These are phyloP conservation scores for Dictyophora rubrovolvata DNA, from an alignment of 768 basidiomycete species.

Conservation along the genomic window DNA sequence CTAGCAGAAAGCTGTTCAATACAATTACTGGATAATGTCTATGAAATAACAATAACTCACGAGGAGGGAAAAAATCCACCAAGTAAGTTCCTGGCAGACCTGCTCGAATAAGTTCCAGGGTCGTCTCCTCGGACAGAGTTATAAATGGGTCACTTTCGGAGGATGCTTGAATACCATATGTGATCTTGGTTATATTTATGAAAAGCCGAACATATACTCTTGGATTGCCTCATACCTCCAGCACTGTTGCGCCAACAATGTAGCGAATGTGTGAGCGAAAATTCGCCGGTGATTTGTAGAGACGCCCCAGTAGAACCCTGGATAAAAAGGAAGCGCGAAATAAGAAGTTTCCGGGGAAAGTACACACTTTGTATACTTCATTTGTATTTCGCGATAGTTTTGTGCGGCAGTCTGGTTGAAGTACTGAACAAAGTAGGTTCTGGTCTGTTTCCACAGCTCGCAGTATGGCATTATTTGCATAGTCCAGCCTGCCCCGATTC, in stretches of 20 bases:
- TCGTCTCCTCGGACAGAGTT: conserved; percentile 8
- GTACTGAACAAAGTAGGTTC: conserved; percentile 42
- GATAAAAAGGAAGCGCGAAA: neutral
- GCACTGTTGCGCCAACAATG: neutral
- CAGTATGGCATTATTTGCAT: conserved; percentile 48
- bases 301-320: neutral
- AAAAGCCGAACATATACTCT: no score
- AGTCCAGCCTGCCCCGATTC: conserved; percentile 29
- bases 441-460: conserved; percentile 25
- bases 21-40: neutral
- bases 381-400: conserved; percentile 35
- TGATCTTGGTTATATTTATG: no score
- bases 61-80: conserved; percentile 8
- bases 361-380: conserved; percentile 32
- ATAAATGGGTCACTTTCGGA: conserved; percentile 11
- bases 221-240: neutral
- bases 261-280: neutral
- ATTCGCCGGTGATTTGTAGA: conserved; percentile 1
- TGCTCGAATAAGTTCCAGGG: neutral
- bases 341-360: neutral
- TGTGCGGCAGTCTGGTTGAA: conserved; percentile 35
- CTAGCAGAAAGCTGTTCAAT: neutral
- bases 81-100: conserved; percentile 6
- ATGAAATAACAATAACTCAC: conserved; percentile 1
- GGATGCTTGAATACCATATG: conserved; percentile 12